Evolutionary conservation across 169 alveolate genomes (phyloP), one percentile per base, ranked within the genome.

Genomic region (Miamiensis avidus): DNA sequence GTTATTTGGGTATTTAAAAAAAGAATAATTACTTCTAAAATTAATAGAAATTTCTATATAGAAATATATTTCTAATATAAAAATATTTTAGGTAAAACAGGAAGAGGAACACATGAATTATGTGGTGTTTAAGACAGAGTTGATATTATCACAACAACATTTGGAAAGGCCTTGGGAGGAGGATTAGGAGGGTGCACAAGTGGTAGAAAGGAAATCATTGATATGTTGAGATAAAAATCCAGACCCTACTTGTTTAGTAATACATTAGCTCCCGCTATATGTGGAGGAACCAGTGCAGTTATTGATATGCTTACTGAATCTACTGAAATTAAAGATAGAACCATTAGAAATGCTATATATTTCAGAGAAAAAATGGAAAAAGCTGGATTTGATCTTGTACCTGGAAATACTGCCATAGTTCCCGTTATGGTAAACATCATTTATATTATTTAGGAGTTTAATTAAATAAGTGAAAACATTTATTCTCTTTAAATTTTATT

Each of bases 131-230:
- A 84, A 31, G 87, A 82, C 31, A 82, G 79, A 65, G 84, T 93
- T 31, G 96, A 93, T 76, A 76, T 93, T n/a, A 87, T 93, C 31
- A 75, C 77, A 81, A 78, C 93, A 11, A 93, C 96, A 1, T 82
- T 93, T 31, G 96, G 96, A 25, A 93, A 93, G 74, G 96, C 96
- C 0, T 82, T 93, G 16, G 96, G 96, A 31, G 95, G 95, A 0
- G 94, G 91, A 15, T 88, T 93, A 31, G 96, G 96, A 28, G 96
- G 96, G 29, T 93, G 89, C 85, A 74, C 89, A 20, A 84, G 91
- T 26, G 92, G 91, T 0, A 74, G 82, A 16, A 79, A 86, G 79
- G 91, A 88, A n/a, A 31, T 94, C 15, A 87, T 94, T 26, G 93
- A 89, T 29, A 72, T 82, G 1, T 30, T 94, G 33, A 87, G 95